A percentile compares a stretch with the other conserved stretches of the same genome.
phyloP scores from a whole-genome alignment of 257 asterid species.

The Jacaranda mimosifolia region DNA sequence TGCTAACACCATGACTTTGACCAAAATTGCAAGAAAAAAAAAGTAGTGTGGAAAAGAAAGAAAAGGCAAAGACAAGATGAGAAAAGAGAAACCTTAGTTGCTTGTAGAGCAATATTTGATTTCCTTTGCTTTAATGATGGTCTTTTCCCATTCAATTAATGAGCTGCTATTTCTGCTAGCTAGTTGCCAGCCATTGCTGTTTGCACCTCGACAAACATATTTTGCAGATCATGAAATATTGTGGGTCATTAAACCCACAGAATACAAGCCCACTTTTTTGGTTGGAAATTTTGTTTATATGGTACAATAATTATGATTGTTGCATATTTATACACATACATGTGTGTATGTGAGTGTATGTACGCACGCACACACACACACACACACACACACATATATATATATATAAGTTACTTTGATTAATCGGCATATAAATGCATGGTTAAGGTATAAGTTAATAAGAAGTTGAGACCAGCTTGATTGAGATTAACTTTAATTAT shows the following conservation, averaged over 20 bases:
- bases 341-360: background rate
- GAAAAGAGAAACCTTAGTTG: conserved; percentile 35
- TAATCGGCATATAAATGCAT: conserved; percentile 5
- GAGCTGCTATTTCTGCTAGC: conserved; percentile 26
- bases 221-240: conserved; percentile 31
- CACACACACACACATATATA: no score
- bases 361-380: no score
- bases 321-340: background rate
- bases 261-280: background rate
- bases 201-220: conserved; percentile 34
- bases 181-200: conserved; percentile 40
- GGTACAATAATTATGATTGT: background rate
- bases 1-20: conserved; percentile 54
- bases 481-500: conserved; percentile 42
- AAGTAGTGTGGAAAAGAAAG: background rate
- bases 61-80: background rate
- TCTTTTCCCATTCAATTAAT: conserved; percentile 33
- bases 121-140: conserved; percentile 43
- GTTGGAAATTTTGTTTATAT: conserved; percentile 10
- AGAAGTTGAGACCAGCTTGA: conserved; percentile 41
- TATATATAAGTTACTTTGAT: conserved; percentile 7
- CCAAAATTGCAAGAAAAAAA: conserved; percentile 38
- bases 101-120: conserved; percentile 45
- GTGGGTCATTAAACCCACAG: conserved; percentile 23
- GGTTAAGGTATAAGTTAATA: background rate